Evolutionary conservation across 2,329 filamentous ascomycete genomes (phyloP).

Genomic region (Magnaporthiopsis poae): DNA sequence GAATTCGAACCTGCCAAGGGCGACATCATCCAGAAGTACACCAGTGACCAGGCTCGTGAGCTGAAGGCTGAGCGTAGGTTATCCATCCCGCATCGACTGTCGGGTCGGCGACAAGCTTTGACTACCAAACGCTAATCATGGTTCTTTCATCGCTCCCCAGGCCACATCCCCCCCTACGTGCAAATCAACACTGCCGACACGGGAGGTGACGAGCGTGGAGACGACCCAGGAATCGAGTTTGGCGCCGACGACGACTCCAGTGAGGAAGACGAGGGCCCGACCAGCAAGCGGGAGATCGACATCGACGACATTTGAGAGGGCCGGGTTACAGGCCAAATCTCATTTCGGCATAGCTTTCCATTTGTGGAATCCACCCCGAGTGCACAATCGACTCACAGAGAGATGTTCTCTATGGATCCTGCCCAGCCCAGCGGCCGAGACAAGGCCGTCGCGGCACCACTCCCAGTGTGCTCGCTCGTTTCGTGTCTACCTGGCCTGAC

Average conservation of each 20-base stretch:
- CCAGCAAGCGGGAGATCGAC: constrained; percentile 68
- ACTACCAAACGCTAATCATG: background rate
- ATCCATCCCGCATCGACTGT: background rate
- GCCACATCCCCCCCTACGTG: constrained; percentile 89
- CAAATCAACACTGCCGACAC: constrained; percentile 99
- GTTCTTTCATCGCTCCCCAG: constrained; percentile 23
- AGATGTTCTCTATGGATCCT: background rate
- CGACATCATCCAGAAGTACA: constrained; percentile 91
- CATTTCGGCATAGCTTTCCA: background rate
- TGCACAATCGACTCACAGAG: background rate
- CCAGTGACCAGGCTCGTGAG: constrained; percentile 84
- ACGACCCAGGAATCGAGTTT: constrained; percentile 97
- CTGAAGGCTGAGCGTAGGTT: constrained; percentile 68
- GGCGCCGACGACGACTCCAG: constrained; percentile 60
- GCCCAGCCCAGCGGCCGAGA: background rate
- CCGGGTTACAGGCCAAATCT: background rate
- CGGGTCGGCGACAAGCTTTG: no score
- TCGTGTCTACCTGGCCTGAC: background rate
- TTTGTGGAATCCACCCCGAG: background rate
- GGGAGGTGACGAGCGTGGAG: constrained; percentile 81
- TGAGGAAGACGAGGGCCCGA: constrained; percentile 43
- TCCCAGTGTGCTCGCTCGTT: background rate
- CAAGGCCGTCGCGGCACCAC: background rate
- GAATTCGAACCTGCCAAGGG: constrained; percentile 87
- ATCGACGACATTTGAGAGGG: constrained; percentile 79